These are phyloP conservation scores for Chlamydomonas sphaeroides DNA, from an alignment of 139 green algal species.

Conservation along the genomic window DNA sequence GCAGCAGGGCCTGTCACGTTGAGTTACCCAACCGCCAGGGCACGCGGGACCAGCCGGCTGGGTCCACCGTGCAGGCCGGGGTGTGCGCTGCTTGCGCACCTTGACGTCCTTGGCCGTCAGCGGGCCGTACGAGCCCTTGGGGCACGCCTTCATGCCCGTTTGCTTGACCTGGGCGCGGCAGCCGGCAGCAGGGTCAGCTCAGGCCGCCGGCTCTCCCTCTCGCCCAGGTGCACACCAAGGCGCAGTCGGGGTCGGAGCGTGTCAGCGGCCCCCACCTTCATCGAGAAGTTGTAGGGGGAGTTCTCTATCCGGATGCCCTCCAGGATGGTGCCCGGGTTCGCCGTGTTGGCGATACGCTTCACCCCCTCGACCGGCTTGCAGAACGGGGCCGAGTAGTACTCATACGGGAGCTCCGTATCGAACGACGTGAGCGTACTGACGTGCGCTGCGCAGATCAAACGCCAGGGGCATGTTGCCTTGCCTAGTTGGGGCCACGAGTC, in stretches of 20 bases:
- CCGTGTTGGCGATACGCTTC: conserved; percentile 65
- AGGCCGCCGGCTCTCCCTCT: no score
- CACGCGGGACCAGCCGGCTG: no score
- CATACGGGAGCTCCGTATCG: conserved; percentile 92
- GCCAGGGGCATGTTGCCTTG: no score
- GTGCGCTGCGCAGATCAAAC: conserved; percentile 64
- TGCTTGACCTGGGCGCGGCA: conserved; percentile 51
- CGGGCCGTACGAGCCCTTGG: conserved; percentile 57
- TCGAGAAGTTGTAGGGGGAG: conserved; percentile 91
- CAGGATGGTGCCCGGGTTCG: conserved; percentile 95
- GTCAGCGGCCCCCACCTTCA: conserved; percentile 70
- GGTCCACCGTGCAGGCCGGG: no score
- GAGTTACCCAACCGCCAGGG: no score
- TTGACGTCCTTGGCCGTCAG: conserved; percentile 70
- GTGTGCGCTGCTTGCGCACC: no score
- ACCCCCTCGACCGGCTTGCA: conserved; percentile 89
- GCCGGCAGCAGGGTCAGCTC: no score
- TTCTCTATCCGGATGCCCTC: conserved; percentile 89
- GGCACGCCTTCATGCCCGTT: conserved; percentile 34
- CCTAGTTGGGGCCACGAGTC: no score
- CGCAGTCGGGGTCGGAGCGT: no score
- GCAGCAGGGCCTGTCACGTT: no score
- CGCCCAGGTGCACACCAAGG: not conserved
- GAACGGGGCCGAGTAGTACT: conserved; percentile 96
- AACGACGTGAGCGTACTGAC: conserved; percentile 91